phyloP scores from a whole-genome alignment of 2,329 filamentous ascomycete species.

The Cytospora mali region DNA sequence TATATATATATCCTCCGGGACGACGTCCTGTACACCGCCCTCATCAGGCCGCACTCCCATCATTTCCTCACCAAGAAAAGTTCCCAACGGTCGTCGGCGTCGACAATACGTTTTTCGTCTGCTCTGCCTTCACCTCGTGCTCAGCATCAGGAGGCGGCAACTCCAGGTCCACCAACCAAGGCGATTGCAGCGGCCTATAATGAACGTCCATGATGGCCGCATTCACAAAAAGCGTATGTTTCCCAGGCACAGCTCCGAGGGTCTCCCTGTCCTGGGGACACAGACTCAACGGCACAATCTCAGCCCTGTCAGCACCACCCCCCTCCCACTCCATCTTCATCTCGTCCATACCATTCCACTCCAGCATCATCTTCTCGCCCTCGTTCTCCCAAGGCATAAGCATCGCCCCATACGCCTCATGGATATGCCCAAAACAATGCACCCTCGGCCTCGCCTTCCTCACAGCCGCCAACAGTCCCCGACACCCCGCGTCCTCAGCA shows the following conservation, averaged over 20 bases:
- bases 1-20: background rate
- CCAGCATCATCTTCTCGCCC: background rate
- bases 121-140: constrained; percentile 16
- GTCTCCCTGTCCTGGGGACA: constrained; percentile 39
- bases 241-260: constrained; percentile 37
- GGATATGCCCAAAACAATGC: constrained; percentile 27
- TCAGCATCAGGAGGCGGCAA: constrained; percentile 36
- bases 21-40: background rate
- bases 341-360: background rate
- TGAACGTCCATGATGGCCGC: constrained; percentile 54
- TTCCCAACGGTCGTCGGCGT: background rate
- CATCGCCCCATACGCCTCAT: constrained; percentile 11
- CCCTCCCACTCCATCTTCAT: background rate
- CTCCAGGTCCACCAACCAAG: constrained; percentile 57
- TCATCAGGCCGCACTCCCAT: background rate
- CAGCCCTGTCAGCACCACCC: background rate
- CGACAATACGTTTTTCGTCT: constrained; percentile 7
- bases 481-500: constrained; percentile 19
- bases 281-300: constrained; percentile 40
- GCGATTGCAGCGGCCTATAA: constrained; percentile 48
- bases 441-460: constrained; percentile 18
- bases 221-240: constrained; percentile 63
- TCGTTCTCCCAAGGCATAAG: constrained; percentile 15
- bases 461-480: constrained; percentile 11
- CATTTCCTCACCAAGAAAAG: background rate